Percentiles rank a stretch among this genome's conserved stretches.
These are phyloP conservation scores for Vigna hirtella DNA, from an alignment of 306 rosid genomes.

Conservation along the genomic window DNA sequence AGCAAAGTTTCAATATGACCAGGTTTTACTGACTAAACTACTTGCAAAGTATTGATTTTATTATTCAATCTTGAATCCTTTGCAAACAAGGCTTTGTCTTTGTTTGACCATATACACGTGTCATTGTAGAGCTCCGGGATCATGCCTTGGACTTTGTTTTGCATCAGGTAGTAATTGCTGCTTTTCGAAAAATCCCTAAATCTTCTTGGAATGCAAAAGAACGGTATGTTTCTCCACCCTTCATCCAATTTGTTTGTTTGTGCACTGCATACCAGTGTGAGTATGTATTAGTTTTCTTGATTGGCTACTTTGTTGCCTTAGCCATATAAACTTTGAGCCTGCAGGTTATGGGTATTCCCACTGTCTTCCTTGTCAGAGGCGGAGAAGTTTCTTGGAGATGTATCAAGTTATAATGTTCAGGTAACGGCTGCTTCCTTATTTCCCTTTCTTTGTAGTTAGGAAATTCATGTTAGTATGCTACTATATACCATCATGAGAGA, in stretches of 20 bases:
- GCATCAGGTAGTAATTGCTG: constrained; percentile 65
- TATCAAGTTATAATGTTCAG: constrained; percentile 66
- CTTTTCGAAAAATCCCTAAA: constrained; percentile 72
- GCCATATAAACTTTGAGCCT: constrained; percentile 41
- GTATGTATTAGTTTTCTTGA: constrained; percentile 18
- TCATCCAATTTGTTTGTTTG: not conserved
- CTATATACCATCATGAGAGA: constrained; percentile 12
- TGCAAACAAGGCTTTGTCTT: constrained; percentile 21
- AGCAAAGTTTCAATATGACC: constrained; percentile 75
- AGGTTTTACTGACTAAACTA: constrained; percentile 52
- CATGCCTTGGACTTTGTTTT: constrained; percentile 38
- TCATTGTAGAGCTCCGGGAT: constrained; percentile 2
- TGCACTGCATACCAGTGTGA: not conserved
- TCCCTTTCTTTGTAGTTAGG: constrained; percentile 23
- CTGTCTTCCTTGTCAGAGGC: constrained; percentile 67
- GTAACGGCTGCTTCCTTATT: constrained; percentile 53
- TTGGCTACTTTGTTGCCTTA: constrained; percentile 19
- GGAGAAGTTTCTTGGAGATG: constrained; percentile 65
- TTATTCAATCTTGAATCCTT: constrained; percentile 5
- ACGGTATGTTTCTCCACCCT: constrained; percentile 51
- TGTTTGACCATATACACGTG: constrained; percentile 5
- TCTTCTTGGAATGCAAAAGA: constrained; percentile 85
- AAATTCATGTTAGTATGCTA: constrained; percentile 10
- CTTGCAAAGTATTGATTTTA: constrained; percentile 12
- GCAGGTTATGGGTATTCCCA: constrained; percentile 95